A percentile compares a stretch with the other conserved stretches of the same genome.
These are phyloP conservation scores for Podaxis sp. DNA, from an alignment of 768 basidiomycete species.

Conservation along the genomic window DNA sequence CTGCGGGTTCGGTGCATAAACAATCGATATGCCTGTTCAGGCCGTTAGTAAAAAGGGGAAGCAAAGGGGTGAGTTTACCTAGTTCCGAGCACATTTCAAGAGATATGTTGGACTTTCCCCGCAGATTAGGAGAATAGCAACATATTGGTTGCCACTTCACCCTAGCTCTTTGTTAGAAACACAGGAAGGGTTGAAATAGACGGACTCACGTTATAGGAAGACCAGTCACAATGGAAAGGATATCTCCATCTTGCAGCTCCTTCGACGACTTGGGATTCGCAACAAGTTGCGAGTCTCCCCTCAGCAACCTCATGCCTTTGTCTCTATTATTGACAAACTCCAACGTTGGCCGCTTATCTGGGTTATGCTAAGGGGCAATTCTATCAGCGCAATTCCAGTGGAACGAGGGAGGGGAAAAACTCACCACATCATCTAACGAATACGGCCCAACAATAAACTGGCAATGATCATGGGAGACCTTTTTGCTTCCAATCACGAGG, in stretches of 20 bases:
- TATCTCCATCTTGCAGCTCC: constrained; percentile 54
- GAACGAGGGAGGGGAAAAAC: constrained; percentile 21
- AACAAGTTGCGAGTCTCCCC: constrained; percentile 28
- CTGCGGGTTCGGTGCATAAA: constrained; percentile 36
- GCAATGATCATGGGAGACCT: constrained; percentile 61
- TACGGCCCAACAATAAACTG: constrained; percentile 52
- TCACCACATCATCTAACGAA: constrained; percentile 49
- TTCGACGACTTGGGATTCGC: constrained; percentile 32
- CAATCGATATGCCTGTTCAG: constrained; percentile 49
- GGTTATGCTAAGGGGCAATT: constrained; percentile 38
- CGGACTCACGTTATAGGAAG: constrained; percentile 41
- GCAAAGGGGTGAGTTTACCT: constrained; percentile 30
- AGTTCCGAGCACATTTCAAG: constrained; percentile 43
- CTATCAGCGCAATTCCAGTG: not conserved
- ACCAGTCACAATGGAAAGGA: constrained; percentile 39
- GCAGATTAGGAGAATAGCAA: constrained; percentile 38
- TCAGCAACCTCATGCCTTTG: constrained; percentile 38
- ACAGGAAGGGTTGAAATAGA: not conserved
- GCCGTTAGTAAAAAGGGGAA: not conserved
- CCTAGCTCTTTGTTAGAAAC: constrained; percentile 22
- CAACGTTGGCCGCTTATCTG: constrained; percentile 42
- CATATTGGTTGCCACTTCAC: constrained; percentile 48
- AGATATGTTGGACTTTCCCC: constrained; percentile 31
- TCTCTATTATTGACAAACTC: constrained; percentile 43
- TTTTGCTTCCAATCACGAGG: constrained; percentile 53